A percentile compares a stretch with the other conserved stretches of the same genome.
phyloP scores from a whole-genome alignment of 2,329 filamentous ascomycete species.

The Mycocentrospora acerina region DNA sequence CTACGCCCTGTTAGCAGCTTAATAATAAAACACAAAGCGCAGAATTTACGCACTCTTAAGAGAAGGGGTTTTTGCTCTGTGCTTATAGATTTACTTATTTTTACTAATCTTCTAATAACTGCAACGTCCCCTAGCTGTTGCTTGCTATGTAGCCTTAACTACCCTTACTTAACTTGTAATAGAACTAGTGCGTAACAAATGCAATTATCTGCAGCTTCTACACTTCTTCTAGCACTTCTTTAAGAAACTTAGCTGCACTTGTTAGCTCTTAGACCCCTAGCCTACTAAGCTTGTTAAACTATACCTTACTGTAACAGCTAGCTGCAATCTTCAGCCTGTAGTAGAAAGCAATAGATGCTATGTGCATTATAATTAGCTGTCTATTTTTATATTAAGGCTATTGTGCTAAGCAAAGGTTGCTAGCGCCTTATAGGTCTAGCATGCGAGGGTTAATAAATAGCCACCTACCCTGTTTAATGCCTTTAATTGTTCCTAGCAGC shows the following conservation, averaged over 20 bases:
- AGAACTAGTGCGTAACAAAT: no score
- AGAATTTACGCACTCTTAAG: not conserved
- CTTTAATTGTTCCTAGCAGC: not conserved
- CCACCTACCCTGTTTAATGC: not conserved
- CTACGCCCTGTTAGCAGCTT: slow-evolving; percentile 1
- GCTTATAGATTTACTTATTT: no score
- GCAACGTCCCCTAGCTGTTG: not conserved
- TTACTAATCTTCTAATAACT: no score
- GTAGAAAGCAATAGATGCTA: slow-evolving; percentile 2
- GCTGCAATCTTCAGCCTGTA: no score
- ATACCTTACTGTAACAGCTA: slow-evolving; percentile 4
- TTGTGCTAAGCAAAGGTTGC: not conserved
- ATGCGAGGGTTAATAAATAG: not conserved
- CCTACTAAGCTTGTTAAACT: slow-evolving; percentile 1
- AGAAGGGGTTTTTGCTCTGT: no score
- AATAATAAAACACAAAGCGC: not conserved
- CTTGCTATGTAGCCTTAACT: not conserved
- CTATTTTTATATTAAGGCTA: not conserved
- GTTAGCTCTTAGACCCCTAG: not conserved
- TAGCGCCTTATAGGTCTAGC: not conserved
- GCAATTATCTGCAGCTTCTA: no score
- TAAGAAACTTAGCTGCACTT: no score
- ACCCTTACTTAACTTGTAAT: no score
- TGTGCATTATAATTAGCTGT: not conserved
- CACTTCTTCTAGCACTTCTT: no score